Evolutionary conservation across 306 rosid species (phyloP).

Genomic region (Medicago ruthenica): DNA sequence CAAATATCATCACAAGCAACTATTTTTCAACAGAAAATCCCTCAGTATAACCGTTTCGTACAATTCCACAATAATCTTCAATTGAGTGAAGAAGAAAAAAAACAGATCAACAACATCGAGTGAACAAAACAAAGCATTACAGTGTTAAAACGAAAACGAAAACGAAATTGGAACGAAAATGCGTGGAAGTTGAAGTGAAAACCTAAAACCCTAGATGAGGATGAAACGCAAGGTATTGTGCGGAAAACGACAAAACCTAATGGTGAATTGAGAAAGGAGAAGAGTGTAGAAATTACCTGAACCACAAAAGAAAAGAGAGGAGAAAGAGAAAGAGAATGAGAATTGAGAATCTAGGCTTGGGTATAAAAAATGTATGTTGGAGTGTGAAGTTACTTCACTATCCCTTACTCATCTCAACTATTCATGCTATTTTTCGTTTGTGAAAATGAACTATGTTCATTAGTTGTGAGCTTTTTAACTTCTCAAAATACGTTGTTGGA

Average conservation of each 20-base stretch:
- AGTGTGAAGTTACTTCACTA: constrained; percentile 37
- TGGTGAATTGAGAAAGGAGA: background rate
- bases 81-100: constrained; percentile 6
- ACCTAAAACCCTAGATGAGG: constrained; percentile 61
- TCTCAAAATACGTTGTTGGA: no score
- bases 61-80: background rate
- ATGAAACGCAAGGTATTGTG: background rate
- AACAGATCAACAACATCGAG: constrained; percentile 1
- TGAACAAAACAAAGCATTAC: background rate
- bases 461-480: no score
- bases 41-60: background rate
- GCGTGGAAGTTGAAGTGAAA: background rate
- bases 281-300: constrained; percentile 10
- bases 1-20: background rate
- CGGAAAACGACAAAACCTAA: background rate
- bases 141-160: constrained; percentile 11
- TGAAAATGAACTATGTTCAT: no score
- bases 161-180: constrained; percentile 2
- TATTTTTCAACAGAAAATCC: background rate
- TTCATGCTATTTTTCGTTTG: no score
- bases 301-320: constrained; percentile 8
- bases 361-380: background rate
- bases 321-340: background rate
- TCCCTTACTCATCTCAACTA: background rate
- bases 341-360: constrained; percentile 38